Evolutionary conservation across 2,329 filamentous ascomycete genomes (phyloP), one percentile per base, ranked within the genome.

Genomic region (Beauveria pseudobassiana): DNA sequence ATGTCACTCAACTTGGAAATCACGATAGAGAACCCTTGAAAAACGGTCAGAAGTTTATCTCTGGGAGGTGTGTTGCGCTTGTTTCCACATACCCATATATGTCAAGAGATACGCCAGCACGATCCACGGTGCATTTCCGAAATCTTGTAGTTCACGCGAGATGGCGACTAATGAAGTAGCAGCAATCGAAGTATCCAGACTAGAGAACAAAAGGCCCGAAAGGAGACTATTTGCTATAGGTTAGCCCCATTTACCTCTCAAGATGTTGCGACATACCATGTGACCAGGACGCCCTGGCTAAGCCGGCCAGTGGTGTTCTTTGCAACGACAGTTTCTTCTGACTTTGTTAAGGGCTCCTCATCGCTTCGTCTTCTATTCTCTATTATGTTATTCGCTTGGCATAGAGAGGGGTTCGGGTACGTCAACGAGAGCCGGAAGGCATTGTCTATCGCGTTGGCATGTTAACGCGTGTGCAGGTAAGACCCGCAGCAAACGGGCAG

Each of bases 1-100:
- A 85, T 81, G 66, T 85, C 82, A 65, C 82, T 85, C 45, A 84
- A 70, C 64, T 83, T 84, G n/a, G 83, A 81, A 63, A 83, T 80
- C 55, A 79, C 78, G 30, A 84, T 78, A 3, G 82, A 80, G 54
- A 84, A 83, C n/a, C 81, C 80, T 82, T 60, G 3, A 24, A 9
- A 59, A 14, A 45, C 43, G 59, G 38, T 48, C 38, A 59, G 34
- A 18, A 43, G 14, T 18, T n/a, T 12, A 22, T 14, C n/a, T 43
- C 9, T 22, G 26, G 2, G 34, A 38, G 34, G 14, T 16, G 16
- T 38, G 34, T 14, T 34, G 10, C 22, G 28, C 46, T 22, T 28
- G 16, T 28, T 18, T 28, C 5, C 18, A 62, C 73, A 62, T 68
- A 80, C 79, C 81, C 74, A 85, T 78, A 65, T 85, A 85, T 0